These are phyloP conservation scores for Angophora floribunda DNA, from an alignment of 345 rosid genomes.

Conservation along the genomic window DNA sequence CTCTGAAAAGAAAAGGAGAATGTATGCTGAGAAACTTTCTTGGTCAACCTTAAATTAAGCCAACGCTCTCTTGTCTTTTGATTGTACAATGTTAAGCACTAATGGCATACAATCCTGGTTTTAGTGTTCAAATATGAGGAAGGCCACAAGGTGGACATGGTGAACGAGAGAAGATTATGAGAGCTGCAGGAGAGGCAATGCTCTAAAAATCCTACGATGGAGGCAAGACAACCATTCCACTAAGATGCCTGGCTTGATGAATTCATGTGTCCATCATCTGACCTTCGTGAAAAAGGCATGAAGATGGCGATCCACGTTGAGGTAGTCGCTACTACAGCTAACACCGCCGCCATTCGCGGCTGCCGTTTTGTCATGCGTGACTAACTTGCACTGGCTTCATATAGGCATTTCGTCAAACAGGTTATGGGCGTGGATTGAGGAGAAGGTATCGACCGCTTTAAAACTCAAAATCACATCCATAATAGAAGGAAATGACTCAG, in stretches of 20 bases:
- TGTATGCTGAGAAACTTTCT: no score
- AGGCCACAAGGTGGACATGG: background rate
- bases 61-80: no score
- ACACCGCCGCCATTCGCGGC: no score
- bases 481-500: background rate
- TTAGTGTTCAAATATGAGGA: background rate
- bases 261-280: background rate
- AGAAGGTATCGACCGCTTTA: no score
- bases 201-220: background rate
- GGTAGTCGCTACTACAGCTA: background rate
- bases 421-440: no score
- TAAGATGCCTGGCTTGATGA: background rate
- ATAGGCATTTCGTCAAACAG: no score
- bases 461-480: background rate
- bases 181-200: background rate
- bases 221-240: background rate
- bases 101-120: background rate
- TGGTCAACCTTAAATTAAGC: no score
- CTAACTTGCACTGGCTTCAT: no score
- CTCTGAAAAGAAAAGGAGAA: no score
- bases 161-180: background rate
- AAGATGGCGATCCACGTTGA: background rate
- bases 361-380: no score
- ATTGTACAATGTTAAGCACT: no score
- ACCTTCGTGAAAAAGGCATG: background rate